Conservation (phyloP, 768 basidiomycete genomes). For the Pisolithus orientalis region DNA sequence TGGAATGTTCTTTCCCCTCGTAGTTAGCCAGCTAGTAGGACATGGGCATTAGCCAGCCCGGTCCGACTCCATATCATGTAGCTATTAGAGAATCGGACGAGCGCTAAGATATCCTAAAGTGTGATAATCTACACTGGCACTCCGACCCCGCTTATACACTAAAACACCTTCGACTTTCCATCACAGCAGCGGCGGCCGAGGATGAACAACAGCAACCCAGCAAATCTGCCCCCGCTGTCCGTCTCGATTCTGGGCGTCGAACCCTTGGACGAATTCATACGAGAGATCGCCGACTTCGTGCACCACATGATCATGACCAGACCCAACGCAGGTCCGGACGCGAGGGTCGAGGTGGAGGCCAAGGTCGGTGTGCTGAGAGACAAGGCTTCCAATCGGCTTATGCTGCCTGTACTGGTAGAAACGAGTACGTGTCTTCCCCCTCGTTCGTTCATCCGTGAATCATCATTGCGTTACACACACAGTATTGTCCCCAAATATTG, state of each 20-base stretch:
- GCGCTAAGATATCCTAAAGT: constrained; percentile 10
- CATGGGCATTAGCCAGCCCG: constrained; percentile 42
- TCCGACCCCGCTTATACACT: constrained; percentile 22
- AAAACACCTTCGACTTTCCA: constrained; percentile 34
- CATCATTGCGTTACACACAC: constrained; percentile 3
- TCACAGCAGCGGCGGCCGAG: constrained; percentile 16
- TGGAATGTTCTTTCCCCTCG: constrained; percentile 70
- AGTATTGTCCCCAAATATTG: constrained; percentile 62
- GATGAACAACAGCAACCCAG: constrained; percentile 21
- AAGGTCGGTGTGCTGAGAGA: constrained; percentile 80
- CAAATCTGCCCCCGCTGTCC: constrained; percentile 55
- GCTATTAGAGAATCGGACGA: too few species aligned
- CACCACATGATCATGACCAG: constrained; percentile 60
- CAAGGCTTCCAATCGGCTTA: constrained; percentile 46
- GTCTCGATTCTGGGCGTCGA: constrained; percentile 84
- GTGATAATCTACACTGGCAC: constrained; percentile 23
- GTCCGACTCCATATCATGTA: not conserved
- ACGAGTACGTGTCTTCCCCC: constrained; percentile 54
- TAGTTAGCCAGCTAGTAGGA: constrained; percentile 52
- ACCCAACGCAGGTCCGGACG: constrained; percentile 44
- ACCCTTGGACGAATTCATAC: constrained; percentile 89
- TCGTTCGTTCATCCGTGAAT: not conserved
- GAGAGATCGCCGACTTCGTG: constrained; percentile 85
- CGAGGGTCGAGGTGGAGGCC: constrained; percentile 78
- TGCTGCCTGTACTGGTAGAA: constrained; percentile 72